A percentile compares a stretch with the other conserved stretches of the same genome.
Conservation (phyloP, 2,329 filamentous ascomycete species). For the Hymenoscyphus linearis region DNA sequence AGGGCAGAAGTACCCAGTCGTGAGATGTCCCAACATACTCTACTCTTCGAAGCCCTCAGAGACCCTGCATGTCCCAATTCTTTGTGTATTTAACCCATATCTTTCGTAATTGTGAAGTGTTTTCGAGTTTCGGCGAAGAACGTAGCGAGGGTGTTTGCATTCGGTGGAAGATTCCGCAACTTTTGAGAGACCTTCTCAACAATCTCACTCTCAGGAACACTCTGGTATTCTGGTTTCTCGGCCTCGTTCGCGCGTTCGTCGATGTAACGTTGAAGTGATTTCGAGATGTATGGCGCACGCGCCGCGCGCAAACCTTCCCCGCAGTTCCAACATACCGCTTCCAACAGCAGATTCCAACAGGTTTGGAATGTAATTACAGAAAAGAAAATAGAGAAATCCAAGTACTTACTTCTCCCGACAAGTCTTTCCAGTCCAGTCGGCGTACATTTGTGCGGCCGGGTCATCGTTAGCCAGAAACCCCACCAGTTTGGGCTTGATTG, state of each 20-base stretch:
- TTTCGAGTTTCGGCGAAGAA: background rate
- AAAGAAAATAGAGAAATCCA: background rate
- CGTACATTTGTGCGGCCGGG: slow-evolving; percentile 86
- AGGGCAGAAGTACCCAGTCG: too few species aligned
- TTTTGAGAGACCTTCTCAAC: background rate
- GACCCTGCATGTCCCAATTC: background rate
- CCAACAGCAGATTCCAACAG: background rate
- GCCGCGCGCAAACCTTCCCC: background rate
- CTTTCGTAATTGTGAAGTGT: background rate
- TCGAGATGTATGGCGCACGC: background rate
- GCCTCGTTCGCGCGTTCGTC: background rate
- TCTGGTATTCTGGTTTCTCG: background rate
- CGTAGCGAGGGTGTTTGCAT: background rate
- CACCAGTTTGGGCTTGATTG: slow-evolving; percentile 71
- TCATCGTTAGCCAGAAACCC: slow-evolving; percentile 92
- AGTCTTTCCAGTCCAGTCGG: slow-evolving; percentile 95
- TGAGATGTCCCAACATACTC: background rate
- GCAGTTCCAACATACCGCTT: background rate
- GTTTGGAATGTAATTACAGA: too few species aligned
- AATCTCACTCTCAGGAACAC: background rate
- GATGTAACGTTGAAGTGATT: background rate
- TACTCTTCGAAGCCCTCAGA: background rate
- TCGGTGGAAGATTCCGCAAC: background rate
- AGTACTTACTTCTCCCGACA: slow-evolving; percentile 83
- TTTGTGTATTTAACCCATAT: background rate